A percentile compares a stretch with the other conserved stretches of the same genome.
Evolutionary conservation across 2,329 filamentous ascomycete genomes (phyloP).

Genomic region (Xylariaceae sp.): DNA sequence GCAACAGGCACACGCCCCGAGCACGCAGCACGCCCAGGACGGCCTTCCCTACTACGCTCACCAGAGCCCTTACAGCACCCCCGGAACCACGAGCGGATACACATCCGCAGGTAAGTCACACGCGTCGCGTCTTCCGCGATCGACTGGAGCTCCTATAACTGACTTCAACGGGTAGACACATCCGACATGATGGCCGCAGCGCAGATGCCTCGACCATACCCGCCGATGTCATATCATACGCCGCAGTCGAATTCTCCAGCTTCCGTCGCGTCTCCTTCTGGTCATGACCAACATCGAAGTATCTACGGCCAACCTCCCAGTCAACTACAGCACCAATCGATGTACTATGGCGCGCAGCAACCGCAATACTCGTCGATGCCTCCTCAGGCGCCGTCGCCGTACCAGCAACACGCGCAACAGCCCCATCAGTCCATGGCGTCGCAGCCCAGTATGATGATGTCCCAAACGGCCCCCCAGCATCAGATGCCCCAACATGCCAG

Average conservation of each 20-base stretch:
- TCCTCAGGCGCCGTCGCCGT: constrained; percentile 57
- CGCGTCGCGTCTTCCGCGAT: constrained; percentile 11
- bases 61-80: constrained; percentile 77
- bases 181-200: constrained; percentile 65
- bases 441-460: constrained; percentile 64
- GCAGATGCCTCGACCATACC: constrained; percentile 73
- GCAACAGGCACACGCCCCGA: constrained; percentile 57
- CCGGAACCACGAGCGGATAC: constrained; percentile 78
- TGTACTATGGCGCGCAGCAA: constrained; percentile 67
- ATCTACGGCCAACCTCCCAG: constrained; percentile 78
- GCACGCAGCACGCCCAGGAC: constrained; percentile 61
- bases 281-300: constrained; percentile 83
- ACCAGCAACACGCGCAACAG: constrained; percentile 55
- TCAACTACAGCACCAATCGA: constrained; percentile 73
- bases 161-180: constrained; percentile 38
- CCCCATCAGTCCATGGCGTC: constrained; percentile 58
- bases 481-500: constrained; percentile 56
- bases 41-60: constrained; percentile 69
- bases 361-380: constrained; percentile 64
- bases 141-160: constrained; percentile 13
- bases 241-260: constrained; percentile 93
- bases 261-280: constrained; percentile 83
- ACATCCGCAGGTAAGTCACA: constrained; percentile 72
- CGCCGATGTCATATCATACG: constrained; percentile 86
- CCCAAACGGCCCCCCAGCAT: constrained; percentile 53